Base-by-base conservation (phyloP, 1,284 basidiomycete genomes). In the Rhizoctonia solani region DNA sequence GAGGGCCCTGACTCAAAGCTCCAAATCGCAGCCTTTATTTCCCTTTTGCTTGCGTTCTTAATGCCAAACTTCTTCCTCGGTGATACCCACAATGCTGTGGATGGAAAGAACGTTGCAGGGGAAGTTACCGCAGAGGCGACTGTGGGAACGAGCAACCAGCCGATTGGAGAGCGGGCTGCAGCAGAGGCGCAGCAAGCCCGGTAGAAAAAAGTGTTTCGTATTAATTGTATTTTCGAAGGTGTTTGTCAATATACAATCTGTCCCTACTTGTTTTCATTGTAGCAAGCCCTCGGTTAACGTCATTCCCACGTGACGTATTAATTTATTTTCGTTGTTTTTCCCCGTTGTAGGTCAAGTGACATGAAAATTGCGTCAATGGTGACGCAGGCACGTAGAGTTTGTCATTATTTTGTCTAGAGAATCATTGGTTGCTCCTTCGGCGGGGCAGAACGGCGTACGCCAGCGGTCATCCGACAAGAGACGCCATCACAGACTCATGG, bases 31-130 rank as follows among this genome's bases (percentile, higher is more conserved):
- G 56, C 46, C 19, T 61, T 61, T 30, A 61, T 61, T 30, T 61
- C 56, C 3, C 56, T 61, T 34, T 70, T 75, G 41, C 74, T 79
- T 39, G 77, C 77, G 44, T 72, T 75, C 71, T 73, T 77, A 70
- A 78, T 74, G 47, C 78, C 74, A 19, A 76, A 75, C 67, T 73
- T 76, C 56, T 76, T 61, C 46, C 75, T 83, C 73, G 72, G 79
- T 71, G 68, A 81, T 68, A 72, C 80, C 69, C 75, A 83, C 69
- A 74, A 83, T 74, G 73, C 81, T 69, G 67, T 76, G 70, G 76
- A 82, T 75, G 69, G 74, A 50, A 75, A 74, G 56, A 73, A 76
- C 68, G 37, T 74, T 29, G 67, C 72, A 1, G 76, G 76, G 37
- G 47, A 69, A 47, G 67, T 69, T 37, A 71, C 72, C 16, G 70